These are phyloP conservation scores for Xylariaceae sp. DNA, from an alignment of 2,329 filamentous ascomycete genomes.

Conservation along the genomic window DNA sequence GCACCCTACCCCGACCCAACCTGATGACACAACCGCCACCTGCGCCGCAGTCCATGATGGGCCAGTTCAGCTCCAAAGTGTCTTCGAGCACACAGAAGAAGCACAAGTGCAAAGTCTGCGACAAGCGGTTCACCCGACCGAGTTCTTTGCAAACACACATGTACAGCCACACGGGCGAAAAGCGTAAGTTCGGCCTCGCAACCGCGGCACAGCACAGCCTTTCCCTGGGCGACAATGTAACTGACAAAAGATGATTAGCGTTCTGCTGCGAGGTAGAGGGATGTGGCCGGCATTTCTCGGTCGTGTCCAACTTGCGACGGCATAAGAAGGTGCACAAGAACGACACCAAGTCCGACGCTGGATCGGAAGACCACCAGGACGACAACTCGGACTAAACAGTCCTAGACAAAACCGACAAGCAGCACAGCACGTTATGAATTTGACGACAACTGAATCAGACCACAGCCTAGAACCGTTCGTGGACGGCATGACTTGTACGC, in stretches of 20 bases:
- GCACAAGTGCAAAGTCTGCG: conserved; percentile 98
- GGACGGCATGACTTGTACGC: conserved; percentile 1
- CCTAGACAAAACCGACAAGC: neutral
- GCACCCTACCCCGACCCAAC: conserved; percentile 77
- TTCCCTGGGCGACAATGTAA: neutral
- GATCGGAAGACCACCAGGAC: conserved; percentile 58
- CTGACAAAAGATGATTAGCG: conserved; percentile 46
- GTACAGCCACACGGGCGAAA: conserved; percentile 97
- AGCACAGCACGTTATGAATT: conserved; percentile 2
- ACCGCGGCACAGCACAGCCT: too few relatives aligned
- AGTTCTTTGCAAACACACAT: conserved; percentile 96
- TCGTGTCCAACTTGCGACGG: conserved; percentile 89
- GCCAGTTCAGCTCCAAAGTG: conserved; percentile 94
- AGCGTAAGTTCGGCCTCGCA: conserved; percentile 71
- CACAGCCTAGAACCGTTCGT: conserved; percentile 5
- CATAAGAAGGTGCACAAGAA: conserved; percentile 96
- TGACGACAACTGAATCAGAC: conserved; percentile 4
- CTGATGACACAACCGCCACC: conserved; percentile 63
- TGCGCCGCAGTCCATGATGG: conserved; percentile 96
- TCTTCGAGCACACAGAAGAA: conserved; percentile 97
- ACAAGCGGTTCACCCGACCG: conserved; percentile 92
- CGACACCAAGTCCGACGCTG: conserved; percentile 58
- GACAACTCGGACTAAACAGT: conserved; percentile 50
- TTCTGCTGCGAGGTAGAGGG: conserved; percentile 93
- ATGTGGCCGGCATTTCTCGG: conserved; percentile 92